phyloP scores from a whole-genome alignment of 2,329 filamentous ascomycete genomes.

The Hysterium pulicare region DNA sequence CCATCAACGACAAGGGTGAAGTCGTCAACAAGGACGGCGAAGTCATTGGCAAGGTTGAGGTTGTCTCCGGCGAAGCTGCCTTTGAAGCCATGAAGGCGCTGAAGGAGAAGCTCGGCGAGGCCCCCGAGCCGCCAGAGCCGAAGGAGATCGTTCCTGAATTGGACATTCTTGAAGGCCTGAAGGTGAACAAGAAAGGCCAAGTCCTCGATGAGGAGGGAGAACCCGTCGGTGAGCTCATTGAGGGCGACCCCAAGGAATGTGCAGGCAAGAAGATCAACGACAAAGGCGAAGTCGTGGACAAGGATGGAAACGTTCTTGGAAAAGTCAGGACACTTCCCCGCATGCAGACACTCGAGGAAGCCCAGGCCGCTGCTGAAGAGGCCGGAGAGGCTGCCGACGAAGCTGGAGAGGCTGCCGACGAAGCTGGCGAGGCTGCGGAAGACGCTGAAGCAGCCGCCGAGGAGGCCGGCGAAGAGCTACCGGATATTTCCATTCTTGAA shows the following conservation, averaged over 20 bases:
- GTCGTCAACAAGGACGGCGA: constrained; percentile 51
- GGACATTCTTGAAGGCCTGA: constrained; percentile 50
- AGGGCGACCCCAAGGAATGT: constrained; percentile 60
- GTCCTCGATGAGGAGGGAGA: constrained; percentile 53
- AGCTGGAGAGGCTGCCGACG: constrained; percentile 25
- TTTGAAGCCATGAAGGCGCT: constrained; percentile 49
- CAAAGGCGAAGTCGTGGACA: constrained; percentile 63
- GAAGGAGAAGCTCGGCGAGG: constrained; percentile 45
- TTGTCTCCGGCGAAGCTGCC: constrained; percentile 49
- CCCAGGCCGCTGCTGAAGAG: constrained; percentile 19
- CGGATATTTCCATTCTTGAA: constrained; percentile 49
- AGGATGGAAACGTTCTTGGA: constrained; percentile 61
- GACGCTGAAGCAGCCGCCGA: constrained; percentile 24
- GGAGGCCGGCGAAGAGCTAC: constrained; percentile 36
- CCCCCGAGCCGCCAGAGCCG: constrained; percentile 42
- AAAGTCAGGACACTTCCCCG: constrained; percentile 55
- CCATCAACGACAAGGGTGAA: constrained; percentile 50
- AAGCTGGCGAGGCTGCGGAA: constrained; percentile 29
- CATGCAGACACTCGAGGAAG: constrained; percentile 39
- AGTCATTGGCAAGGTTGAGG: constrained; percentile 48
- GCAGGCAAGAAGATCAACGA: constrained; percentile 64
- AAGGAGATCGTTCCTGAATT: constrained; percentile 43
- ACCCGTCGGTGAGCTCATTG: constrained; percentile 50
- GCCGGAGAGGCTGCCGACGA: constrained; percentile 29
- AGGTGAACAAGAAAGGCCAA: constrained; percentile 59